Conservation (phyloP, 768 basidiomycete genomes). For the Lentinula detonsa region DNA sequence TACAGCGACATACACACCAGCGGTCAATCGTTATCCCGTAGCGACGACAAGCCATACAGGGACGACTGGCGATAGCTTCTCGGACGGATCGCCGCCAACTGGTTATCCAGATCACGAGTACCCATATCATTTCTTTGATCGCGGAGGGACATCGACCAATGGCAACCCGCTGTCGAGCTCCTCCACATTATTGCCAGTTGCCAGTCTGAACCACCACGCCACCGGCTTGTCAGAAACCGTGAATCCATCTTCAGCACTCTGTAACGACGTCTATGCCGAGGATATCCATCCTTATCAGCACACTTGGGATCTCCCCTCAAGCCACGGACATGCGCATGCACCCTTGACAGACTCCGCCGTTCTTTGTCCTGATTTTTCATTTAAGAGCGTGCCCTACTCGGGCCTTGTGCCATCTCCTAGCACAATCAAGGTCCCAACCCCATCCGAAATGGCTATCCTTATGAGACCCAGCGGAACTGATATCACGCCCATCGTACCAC, state of each 20-base stretch:
- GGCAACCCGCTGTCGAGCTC: constrained; percentile 19
- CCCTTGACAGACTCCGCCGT: background rate
- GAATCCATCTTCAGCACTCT: constrained; percentile 14
- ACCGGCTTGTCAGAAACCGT: constrained; percentile 39
- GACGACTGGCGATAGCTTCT: constrained; percentile 28
- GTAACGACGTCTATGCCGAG: constrained; percentile 30
- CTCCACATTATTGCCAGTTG: constrained; percentile 22
- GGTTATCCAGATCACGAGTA: constrained; percentile 39
- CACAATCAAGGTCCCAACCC: constrained; percentile 5
- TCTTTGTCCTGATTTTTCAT: background rate
- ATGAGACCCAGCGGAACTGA: constrained; percentile 3
- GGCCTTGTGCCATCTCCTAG: background rate
- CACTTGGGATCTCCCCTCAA: constrained; percentile 12
- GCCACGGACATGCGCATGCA: constrained; percentile 6
- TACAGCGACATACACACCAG: background rate
- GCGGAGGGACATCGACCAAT: constrained; percentile 26
- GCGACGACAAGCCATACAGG: background rate
- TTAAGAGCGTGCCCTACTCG: background rate
- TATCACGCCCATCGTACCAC: constrained; percentile 1
- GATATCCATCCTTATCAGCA: constrained; percentile 28
- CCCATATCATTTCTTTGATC: constrained; percentile 31
- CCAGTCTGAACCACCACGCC: constrained; percentile 26
- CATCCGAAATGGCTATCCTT: constrained; percentile 14
- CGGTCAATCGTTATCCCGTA: background rate
- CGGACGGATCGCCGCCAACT: constrained; percentile 40